phyloP scores from a whole-genome alignment of 176 grass and related monocot species.

The Oryza meridionalis region DNA sequence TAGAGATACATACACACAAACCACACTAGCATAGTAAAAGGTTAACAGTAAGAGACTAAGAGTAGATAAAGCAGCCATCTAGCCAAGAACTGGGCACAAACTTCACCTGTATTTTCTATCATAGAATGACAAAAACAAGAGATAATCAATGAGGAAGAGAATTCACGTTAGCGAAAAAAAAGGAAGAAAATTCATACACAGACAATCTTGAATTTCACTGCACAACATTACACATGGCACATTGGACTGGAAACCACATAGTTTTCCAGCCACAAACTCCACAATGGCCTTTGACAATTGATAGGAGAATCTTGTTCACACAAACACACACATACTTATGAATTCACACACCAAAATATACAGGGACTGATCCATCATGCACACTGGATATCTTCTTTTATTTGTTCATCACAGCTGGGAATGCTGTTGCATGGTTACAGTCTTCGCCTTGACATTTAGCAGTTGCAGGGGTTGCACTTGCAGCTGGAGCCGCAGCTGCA shows the following conservation, averaged over 20 bases:
- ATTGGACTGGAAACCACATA: no score
- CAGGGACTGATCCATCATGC: not conserved
- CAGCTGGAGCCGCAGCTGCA: conserved; percentile 38
- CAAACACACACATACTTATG: no score
- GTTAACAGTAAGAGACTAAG: no score
- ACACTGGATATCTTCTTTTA: not conserved
- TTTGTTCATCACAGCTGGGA: not conserved
- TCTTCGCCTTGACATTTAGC: not conserved
- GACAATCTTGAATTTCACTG: not conserved
- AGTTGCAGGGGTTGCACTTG: conserved; percentile 23
- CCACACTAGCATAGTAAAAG: no score
- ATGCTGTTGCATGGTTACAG: not conserved
- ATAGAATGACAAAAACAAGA: not conserved
- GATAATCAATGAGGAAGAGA: not conserved
- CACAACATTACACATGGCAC: not conserved
- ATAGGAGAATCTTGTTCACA: no score
- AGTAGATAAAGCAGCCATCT: no score
- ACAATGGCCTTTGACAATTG: no score
- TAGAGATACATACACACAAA: no score
- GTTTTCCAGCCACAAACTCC: no score
- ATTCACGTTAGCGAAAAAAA: no score
- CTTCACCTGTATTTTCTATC: not conserved
- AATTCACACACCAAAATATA: not conserved
- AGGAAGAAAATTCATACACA: not conserved
- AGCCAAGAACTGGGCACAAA: no score